Conservation (phyloP, 2,329 filamentous ascomycete genomes). For the Claviceps sp. region DNA sequence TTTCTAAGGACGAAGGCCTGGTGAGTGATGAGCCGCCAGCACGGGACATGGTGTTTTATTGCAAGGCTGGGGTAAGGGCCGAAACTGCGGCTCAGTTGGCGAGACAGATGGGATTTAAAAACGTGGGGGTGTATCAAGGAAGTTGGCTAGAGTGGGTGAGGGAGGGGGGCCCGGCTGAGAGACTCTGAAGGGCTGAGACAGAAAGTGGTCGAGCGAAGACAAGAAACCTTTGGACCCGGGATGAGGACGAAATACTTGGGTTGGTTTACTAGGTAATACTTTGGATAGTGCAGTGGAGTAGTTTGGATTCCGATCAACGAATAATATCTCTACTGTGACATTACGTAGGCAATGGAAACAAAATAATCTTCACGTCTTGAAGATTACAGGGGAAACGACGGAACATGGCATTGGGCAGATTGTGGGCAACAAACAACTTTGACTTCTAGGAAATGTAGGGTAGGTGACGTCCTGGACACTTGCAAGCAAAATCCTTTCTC, state of each 20-base stretch:
- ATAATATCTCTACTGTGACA: no score
- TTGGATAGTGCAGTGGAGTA: no score
- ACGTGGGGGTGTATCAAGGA: conserved; percentile 58
- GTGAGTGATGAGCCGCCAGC: conserved; percentile 61
- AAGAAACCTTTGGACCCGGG: no score
- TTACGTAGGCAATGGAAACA: no score
- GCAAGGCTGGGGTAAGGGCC: conserved; percentile 79
- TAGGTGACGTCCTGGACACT: neutral
- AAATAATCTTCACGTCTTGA: no score
- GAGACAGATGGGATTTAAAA: conserved; percentile 58
- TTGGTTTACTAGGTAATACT: no score
- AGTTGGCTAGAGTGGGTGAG: conserved; percentile 74
- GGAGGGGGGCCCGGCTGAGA: conserved; percentile 47
- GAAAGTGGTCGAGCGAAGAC: no score
- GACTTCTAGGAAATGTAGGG: neutral
- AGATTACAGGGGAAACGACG: no score
- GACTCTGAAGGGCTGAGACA: conserved; percentile 8
- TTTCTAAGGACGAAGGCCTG: conserved; percentile 59
- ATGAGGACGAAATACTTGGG: neutral
- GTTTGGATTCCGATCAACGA: no score
- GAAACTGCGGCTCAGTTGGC: conserved; percentile 66
- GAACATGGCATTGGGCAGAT: no score
- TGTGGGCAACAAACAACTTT: neutral
- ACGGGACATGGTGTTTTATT: conserved; percentile 69
- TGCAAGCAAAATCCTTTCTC: neutral